phyloP scores from a whole-genome alignment of 1,284 basidiomycete genomes.

The Ceratobasidium sp. region DNA sequence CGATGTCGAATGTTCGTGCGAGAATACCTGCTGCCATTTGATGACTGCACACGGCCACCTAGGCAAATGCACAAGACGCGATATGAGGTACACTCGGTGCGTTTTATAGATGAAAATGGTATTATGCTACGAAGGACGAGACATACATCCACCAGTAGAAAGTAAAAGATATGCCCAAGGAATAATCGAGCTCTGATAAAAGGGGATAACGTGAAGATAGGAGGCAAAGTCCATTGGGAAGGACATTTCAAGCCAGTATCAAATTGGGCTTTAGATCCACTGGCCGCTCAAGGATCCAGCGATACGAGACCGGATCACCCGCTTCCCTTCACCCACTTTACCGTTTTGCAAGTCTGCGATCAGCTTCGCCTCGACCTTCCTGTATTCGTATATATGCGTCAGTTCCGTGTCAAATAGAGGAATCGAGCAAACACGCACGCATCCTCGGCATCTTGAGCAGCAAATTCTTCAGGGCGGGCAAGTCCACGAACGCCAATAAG shows the following conservation, averaged over 20 bases:
- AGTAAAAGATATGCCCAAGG: not conserved
- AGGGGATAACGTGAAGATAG: not conserved
- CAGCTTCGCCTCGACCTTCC: constrained; percentile 35
- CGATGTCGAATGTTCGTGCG: too few species aligned
- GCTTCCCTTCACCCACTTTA: constrained; percentile 34
- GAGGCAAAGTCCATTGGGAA: not conserved
- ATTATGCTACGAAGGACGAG: too few species aligned
- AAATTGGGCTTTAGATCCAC: constrained; percentile 23
- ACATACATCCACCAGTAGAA: not conserved
- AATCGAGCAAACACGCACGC: constrained; percentile 11
- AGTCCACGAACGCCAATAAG: constrained; percentile 32
- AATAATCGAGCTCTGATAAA: not conserved
- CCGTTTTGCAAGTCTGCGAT: constrained; percentile 38
- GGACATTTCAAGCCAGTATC: not conserved
- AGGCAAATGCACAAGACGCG: too few species aligned
- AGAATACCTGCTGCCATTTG: too few species aligned
- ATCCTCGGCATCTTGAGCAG: constrained; percentile 36
- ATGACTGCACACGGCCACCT: too few species aligned
- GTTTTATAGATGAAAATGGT: too few species aligned
- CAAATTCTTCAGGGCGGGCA: constrained; percentile 16
- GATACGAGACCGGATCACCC: constrained; percentile 30
- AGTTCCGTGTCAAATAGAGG: not conserved
- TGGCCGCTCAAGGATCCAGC: constrained; percentile 40
- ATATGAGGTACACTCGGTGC: too few species aligned
- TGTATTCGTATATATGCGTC: not conserved